Percentiles rank a stretch among this genome's conserved stretches.
Conservation (phyloP, 305 asterid genomes). For the Plantago rigida region DNA sequence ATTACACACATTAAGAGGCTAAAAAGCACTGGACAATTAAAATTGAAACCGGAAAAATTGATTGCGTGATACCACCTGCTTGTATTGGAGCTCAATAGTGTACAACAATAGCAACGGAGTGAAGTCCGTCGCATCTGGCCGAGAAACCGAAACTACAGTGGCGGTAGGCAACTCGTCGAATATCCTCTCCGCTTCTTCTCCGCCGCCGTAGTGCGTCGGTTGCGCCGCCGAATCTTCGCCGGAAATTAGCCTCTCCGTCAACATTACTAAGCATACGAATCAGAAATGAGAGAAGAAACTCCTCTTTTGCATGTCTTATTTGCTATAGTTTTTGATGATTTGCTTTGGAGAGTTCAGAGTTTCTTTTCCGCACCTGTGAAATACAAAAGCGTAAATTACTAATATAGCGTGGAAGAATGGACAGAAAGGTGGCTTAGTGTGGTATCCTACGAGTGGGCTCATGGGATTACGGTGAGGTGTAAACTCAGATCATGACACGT, state of each 20-base stretch:
- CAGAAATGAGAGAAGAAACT: too few relatives aligned
- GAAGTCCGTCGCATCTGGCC: conserved; percentile 72
- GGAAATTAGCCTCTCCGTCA: conserved; percentile 56
- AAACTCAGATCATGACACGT: too few relatives aligned
- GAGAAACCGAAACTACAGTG: conserved; percentile 53
- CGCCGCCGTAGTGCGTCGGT: conserved; percentile 40
- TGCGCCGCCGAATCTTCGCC: conserved; percentile 35
- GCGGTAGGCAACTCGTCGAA: conserved; percentile 82
- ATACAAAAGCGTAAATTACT: too few relatives aligned
- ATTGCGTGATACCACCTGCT: conserved; percentile 41
- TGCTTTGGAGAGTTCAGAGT: too few relatives aligned
- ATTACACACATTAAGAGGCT: background rate
- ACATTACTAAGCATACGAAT: conserved; percentile 32
- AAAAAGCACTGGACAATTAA: background rate
- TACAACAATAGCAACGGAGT: conserved; percentile 81
- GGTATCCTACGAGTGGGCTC: conserved; percentile 14
- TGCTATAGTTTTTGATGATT: too few relatives aligned
- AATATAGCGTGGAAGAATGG: conserved; percentile 12
- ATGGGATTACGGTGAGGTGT: conserved; percentile 26
- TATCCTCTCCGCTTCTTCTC: conserved; percentile 32
- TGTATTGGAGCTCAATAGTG: conserved; percentile 69
- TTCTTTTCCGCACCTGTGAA: too few relatives aligned
- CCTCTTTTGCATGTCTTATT: conserved; percentile 18
- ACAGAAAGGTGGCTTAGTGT: background rate
- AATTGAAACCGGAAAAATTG: background rate